A percentile compares a stretch with the other conserved stretches of the same genome.
phyloP scores from a whole-genome alignment of 164 flowering plant genomes.

The Macadamia tetraphylla region DNA sequence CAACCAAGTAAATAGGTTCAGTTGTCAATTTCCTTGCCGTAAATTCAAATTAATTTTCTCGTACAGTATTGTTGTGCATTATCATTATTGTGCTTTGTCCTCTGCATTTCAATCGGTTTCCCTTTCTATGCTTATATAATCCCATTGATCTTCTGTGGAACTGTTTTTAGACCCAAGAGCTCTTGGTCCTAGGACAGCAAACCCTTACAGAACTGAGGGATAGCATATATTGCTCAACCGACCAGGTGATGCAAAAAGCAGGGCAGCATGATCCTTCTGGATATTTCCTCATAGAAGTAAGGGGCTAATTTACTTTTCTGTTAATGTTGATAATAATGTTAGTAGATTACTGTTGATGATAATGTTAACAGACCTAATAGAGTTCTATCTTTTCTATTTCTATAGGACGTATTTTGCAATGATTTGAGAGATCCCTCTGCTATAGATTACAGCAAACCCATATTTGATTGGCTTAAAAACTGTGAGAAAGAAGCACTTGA shows the following conservation, averaged over 20 bases:
- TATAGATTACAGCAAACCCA: conserved; percentile 72
- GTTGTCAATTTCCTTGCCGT: too few relatives aligned
- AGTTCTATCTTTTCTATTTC: background rate
- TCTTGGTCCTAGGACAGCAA: conserved; percentile 76
- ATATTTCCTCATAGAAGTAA: conserved; percentile 87
- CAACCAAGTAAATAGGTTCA: too few relatives aligned
- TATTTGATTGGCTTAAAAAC: conserved; percentile 71
- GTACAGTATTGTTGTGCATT: background rate
- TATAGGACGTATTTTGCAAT: conserved; percentile 78
- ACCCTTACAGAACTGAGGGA: conserved; percentile 72
- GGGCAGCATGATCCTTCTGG: conserved; percentile 77
- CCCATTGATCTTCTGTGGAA: background rate
- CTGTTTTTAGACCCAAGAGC: conserved; percentile 61
- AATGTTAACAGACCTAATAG: background rate
- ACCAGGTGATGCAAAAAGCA: conserved; percentile 70
- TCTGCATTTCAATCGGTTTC: background rate
- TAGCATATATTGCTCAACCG: conserved; percentile 66
- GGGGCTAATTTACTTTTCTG: background rate
- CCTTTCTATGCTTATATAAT: background rate
- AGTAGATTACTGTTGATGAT: background rate
- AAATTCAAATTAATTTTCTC: too few relatives aligned
- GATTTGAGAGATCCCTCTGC: conserved; percentile 71
- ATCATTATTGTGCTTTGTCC: background rate
- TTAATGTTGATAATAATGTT: background rate
- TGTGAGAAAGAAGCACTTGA: conserved; percentile 59